These are phyloP conservation scores for Coemansia sp. DNA, from an alignment of 192 early-diverging fungal genomes.

Conservation along the genomic window DNA sequence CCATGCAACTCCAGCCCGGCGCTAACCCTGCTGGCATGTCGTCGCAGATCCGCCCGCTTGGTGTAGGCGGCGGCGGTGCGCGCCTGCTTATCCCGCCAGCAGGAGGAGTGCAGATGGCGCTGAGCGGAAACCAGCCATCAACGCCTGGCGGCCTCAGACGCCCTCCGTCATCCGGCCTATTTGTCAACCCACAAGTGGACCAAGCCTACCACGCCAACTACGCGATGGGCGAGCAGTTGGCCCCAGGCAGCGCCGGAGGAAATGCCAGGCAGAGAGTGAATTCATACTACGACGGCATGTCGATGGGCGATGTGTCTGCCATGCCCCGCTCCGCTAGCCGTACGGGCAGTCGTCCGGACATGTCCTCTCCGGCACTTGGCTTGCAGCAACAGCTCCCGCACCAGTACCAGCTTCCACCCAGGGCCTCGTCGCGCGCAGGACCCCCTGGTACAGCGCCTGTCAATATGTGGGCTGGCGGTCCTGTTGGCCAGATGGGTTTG, in stretches of 20 bases:
- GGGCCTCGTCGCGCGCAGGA: conserved; percentile 41
- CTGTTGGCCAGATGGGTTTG: conserved; percentile 28
- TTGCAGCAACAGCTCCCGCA: conserved; percentile 18
- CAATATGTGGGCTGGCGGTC: conserved; percentile 30
- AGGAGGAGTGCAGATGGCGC: conserved; percentile 10
- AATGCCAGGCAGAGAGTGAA: conserved; percentile 26
- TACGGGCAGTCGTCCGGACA: conserved; percentile 44
- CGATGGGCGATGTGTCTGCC: conserved; percentile 22
- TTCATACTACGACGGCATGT: conserved; percentile 43
- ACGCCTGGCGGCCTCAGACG: conserved; percentile 25
- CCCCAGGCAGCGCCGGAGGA: conserved; percentile 12
- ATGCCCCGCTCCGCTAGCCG: conserved; percentile 31
- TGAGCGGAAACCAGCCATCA: conserved; percentile 14
- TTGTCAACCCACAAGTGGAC: conserved; percentile 20
- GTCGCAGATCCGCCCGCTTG: not conserved
- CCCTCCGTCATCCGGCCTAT: conserved; percentile 38
- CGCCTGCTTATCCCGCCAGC: conserved; percentile 31
- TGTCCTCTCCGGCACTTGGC: not conserved
- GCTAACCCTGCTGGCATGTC: not conserved
- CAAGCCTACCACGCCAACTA: conserved; percentile 7
- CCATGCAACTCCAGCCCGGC: conserved; percentile 7
- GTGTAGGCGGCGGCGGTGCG: conserved; percentile 13
- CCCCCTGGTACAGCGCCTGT: conserved; percentile 12
- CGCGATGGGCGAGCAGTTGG: conserved; percentile 13
- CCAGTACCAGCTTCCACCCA: conserved; percentile 16